Evolutionary conservation across 495 filamentous ascomycete genomes (phyloP).

Genomic region (Umbilicaria muhlenbergii): DNA sequence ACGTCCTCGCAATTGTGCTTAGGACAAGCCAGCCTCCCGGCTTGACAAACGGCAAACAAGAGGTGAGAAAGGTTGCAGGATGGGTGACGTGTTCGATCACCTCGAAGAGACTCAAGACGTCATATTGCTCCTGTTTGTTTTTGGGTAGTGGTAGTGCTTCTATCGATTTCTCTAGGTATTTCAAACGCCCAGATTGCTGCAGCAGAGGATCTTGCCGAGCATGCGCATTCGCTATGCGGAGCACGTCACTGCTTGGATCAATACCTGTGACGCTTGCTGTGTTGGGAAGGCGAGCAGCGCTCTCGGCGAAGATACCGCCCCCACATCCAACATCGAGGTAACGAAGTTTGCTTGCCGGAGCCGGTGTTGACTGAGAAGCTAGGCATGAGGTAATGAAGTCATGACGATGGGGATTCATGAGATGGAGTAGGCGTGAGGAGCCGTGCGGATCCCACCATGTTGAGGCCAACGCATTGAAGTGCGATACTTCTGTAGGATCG

Average conservation of each 20-base stretch:
- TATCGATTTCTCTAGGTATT: slow-evolving; percentile 55
- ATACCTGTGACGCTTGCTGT: slow-evolving; percentile 45
- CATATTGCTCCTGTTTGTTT: slow-evolving; percentile 33
- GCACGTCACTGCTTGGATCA: slow-evolving; percentile 67
- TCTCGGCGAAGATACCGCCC: slow-evolving; percentile 91
- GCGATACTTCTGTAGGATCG: slow-evolving; percentile 72
- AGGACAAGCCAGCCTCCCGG: slow-evolving; percentile 88
- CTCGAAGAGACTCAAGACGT: slow-evolving; percentile 80
- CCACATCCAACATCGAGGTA: slow-evolving; percentile 95
- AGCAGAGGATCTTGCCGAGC: slow-evolving; percentile 49
- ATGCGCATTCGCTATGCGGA: slow-evolving; percentile 63
- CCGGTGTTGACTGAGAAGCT: slow-evolving; percentile 24
- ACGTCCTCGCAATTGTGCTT: slow-evolving; percentile 78
- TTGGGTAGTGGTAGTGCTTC: slow-evolving; percentile 42
- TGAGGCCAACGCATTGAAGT: slow-evolving; percentile 86
- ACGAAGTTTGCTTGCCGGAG: slow-evolving; percentile 21
- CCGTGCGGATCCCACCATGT: slow-evolving; percentile 97
- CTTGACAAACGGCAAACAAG: slow-evolving; percentile 53
- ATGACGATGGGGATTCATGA: slow-evolving; percentile 95
- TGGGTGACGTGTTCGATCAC: slow-evolving; percentile 76
- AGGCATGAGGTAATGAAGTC: slow-evolving; percentile 71
- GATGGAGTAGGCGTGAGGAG: slow-evolving; percentile 77
- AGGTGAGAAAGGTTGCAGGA: slow-evolving; percentile 51
- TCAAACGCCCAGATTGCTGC: slow-evolving; percentile 36
- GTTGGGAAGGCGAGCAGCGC: slow-evolving; percentile 54